These are phyloP conservation scores for Phoenix dactylifera DNA, from an alignment of 176 grass and related monocot species.

Conservation along the genomic window DNA sequence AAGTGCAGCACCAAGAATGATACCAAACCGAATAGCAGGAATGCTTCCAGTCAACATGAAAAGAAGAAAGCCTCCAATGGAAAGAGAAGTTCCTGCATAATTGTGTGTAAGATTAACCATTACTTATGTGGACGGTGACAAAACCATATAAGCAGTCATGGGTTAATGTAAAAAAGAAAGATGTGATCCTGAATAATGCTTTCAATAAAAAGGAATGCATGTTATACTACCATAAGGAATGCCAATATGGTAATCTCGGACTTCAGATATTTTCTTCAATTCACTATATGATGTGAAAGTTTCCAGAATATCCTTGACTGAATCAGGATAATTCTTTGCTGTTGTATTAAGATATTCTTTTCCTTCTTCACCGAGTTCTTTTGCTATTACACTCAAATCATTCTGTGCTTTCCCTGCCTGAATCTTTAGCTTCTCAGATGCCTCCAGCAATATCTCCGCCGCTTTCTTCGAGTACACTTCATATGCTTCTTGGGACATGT, in stretches of 20 bases:
- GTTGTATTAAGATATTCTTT: conserved; percentile 71
- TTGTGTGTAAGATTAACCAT: no score
- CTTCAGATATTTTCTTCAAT: conserved; percentile 44
- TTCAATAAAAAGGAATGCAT: no score
- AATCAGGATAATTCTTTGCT: conserved; percentile 64
- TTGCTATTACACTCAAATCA: conserved; percentile 42
- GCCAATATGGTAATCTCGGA: conserved; percentile 76
- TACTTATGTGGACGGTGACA: no score
- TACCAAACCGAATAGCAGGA: conserved; percentile 78
- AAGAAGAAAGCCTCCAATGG: conserved; percentile 55
- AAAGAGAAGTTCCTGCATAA: conserved; percentile 69
- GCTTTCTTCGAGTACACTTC: conserved; percentile 61
- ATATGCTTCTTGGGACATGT: conserved; percentile 36
- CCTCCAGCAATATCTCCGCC: conserved; percentile 47
- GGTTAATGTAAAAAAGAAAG: no score
- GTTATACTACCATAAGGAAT: conserved; percentile 68
- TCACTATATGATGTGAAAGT: conserved; percentile 37
- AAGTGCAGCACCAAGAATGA: conserved; percentile 70
- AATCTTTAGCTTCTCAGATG: conserved; percentile 65
- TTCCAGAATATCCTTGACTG: conserved; percentile 48
- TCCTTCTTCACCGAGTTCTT: conserved; percentile 64
- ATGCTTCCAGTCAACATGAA: conserved; percentile 91
- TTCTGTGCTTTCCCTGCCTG: conserved; percentile 75
- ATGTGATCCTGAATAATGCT: not conserved
- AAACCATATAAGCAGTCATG: no score